Evolutionary conservation across 768 basidiomycete species (phyloP), one percentile per base, ranked within the genome.

Genomic region (Galerina sulciceps): DNA sequence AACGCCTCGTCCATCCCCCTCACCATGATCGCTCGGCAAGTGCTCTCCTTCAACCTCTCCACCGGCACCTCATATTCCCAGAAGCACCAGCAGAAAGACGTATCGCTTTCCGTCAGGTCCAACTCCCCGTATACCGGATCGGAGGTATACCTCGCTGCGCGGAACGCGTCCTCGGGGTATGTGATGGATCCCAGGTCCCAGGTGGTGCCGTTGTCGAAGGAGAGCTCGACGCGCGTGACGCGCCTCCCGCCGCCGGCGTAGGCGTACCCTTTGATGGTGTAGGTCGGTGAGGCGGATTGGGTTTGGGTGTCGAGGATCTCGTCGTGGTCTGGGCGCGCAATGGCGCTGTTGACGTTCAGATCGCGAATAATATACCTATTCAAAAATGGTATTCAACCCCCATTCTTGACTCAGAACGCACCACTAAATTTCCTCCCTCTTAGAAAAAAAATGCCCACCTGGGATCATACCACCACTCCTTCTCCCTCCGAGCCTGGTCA

Each of bases 11-110:
- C 87, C 78, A 83, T 82, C 8, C 78, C 80, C 34, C 85, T 75
- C 1, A 87, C 82, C 54, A 76, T 70, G 15, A 88, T 69, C 1
- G 74, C 75, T n/a, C n/a, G n/a, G n/a, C n/a, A n/a, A 1, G 68
- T 48, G n/a, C 75, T 72, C 1, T 67, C 60, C 40, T 61, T 63
- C 17, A 88, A 67, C 20, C 64, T 55, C n/a, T 56, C 45, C 11
- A 80, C 48, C 1, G 73, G 59, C 10, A 83, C 69, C 1, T 74
- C 68, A 56, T 79, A 74, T 0, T 70, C 68, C 85, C 85, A 88
- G 69, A 86, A 84, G 57, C 79, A 83, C 86, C 87, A 88, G 65
- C 85, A 87, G 64, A 82, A 85, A 60, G 79, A 82, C 18, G 76
- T 77, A 47, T 86, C 84, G 5, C 73, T 70, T 14, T 78, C 77